Evolutionary conservation across 2,329 filamentous ascomycete genomes (phyloP), one percentile per base, ranked within the genome.

Genomic region (Exophiala viscosa): DNA sequence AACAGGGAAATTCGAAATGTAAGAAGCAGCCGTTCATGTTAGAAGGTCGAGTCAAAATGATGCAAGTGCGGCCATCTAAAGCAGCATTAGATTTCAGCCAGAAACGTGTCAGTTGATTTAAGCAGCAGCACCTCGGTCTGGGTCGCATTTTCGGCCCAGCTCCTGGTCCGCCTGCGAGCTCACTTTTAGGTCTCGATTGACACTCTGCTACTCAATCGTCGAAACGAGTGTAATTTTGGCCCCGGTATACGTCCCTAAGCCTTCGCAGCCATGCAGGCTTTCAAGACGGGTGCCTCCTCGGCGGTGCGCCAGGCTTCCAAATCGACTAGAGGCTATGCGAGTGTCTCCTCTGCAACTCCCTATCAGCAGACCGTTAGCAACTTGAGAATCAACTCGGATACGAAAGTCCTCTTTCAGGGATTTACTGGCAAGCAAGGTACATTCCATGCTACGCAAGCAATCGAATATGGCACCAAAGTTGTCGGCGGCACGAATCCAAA

Each of bases 401-500:
- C 93, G 66, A 95, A 93, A 79, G 90, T 99, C 64, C 79, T 97
- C 67, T 97, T 84, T 80, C 93, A 99, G 78, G 93, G 93, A n/a
- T 50, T 48, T 38, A 59, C 51, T 39, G 51, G 54, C 11, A 59
- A 58, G 31, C 57, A 60, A 41, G 60, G 58, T 34, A 62, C 58
- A 66, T 99, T 99, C 82, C 93, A 99, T 75, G 93, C 93, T 63
- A 83, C 90, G 73, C 91, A 96, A 78, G 93, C 93, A 64, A 96
- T 99, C 75, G 93, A 95, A 74, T 99, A 99, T 76, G 93, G 92
- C 72, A 99, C 93, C 66, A 92, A 96, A 72, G 90, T 99, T 63
- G 90, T 99, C 63, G 93, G 93, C 73, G 93, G 93, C 70, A 97
- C 92, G 69, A 97, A 97, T 80, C 93, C 93, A 70, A 97, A 96